These are phyloP conservation scores for Striga asiatica DNA, from an alignment of 257 asterid species.

Conservation along the genomic window DNA sequence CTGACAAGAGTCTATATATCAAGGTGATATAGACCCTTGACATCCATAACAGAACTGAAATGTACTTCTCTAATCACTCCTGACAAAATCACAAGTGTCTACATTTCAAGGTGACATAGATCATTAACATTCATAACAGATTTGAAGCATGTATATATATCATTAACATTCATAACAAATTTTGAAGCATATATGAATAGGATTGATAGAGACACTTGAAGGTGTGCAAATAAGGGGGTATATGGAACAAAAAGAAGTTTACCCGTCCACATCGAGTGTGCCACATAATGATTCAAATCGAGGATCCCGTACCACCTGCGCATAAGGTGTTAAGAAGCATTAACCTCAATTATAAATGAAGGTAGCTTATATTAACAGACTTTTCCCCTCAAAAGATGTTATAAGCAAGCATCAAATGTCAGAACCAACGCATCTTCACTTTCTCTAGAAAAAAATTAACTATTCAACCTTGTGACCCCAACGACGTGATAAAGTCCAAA, in stretches of 20 bases:
- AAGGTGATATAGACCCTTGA: background rate
- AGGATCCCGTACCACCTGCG: slow-evolving; percentile 79
- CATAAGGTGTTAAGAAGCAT: slow-evolving; percentile 7
- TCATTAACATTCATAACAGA: background rate
- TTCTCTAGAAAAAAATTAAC: background rate
- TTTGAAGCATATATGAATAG: too few species aligned
- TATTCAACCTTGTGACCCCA: background rate
- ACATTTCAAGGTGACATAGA: background rate
- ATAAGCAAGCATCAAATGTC: background rate
- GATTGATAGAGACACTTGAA: too few species aligned
- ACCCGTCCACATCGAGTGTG: slow-evolving; percentile 61
- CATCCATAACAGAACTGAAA: background rate
- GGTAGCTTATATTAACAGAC: background rate
- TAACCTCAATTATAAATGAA: slow-evolving; percentile 4
- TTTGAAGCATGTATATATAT: background rate
- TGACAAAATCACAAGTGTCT: background rate
- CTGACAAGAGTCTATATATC: background rate
- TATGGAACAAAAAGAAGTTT: slow-evolving; percentile 15
- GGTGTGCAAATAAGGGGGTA: too few species aligned
- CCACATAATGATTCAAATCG: slow-evolving; percentile 89
- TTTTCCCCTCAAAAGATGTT: background rate
- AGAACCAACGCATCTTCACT: background rate
- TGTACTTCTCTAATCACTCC: too few species aligned
- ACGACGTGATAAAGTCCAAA: background rate
- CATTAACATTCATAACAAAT: too few species aligned